A percentile compares a stretch with the other conserved stretches of the same genome.
Evolutionary conservation across 108 stramenopile species (phyloP).

Genomic region (Chaetoceros tenuissimus): DNA sequence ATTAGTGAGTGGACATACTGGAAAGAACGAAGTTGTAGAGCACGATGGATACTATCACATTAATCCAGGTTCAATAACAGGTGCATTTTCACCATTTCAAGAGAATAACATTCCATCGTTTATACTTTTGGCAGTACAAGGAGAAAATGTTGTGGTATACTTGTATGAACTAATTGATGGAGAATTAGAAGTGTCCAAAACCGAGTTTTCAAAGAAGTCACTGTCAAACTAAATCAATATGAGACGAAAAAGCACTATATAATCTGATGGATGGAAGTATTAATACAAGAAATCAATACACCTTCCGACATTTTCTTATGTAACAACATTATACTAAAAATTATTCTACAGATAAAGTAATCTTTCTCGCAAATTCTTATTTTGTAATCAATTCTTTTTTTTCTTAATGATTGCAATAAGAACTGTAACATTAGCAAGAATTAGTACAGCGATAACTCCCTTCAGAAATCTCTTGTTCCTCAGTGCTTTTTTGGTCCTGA

Average conservation of each 20-base stretch:
- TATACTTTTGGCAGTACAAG: slow-evolving; percentile 92
- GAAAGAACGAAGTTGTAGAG: slow-evolving; percentile 82
- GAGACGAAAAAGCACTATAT: no score
- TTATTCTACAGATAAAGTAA: neutral
- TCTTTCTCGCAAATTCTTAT: neutral
- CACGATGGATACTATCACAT: slow-evolving; percentile 83
- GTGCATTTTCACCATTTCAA: slow-evolving; percentile 65
- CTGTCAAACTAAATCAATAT: no score
- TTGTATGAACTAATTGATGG: slow-evolving; percentile 71
- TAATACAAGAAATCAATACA: neutral
- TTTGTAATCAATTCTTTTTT: neutral
- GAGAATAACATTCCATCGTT: slow-evolving; percentile 65
- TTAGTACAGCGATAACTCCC: slow-evolving; percentile 42
- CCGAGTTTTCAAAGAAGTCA: slow-evolving; percentile 60
- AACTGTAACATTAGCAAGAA: slow-evolving; percentile 33
- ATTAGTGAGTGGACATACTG: slow-evolving; percentile 91
- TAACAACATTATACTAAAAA: neutral
- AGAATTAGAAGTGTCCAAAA: slow-evolving; percentile 81
- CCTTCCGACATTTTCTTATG: neutral
- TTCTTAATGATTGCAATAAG: neutral
- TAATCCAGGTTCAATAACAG: slow-evolving; percentile 93
- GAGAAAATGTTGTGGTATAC: slow-evolving; percentile 87
- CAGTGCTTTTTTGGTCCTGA: slow-evolving; percentile 41
- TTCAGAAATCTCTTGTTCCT: slow-evolving; percentile 55
- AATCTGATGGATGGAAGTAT: no score